Evolutionary conservation across 108 stramenopile genomes (phyloP).

Genomic region (Epithemia pelagica): DNA sequence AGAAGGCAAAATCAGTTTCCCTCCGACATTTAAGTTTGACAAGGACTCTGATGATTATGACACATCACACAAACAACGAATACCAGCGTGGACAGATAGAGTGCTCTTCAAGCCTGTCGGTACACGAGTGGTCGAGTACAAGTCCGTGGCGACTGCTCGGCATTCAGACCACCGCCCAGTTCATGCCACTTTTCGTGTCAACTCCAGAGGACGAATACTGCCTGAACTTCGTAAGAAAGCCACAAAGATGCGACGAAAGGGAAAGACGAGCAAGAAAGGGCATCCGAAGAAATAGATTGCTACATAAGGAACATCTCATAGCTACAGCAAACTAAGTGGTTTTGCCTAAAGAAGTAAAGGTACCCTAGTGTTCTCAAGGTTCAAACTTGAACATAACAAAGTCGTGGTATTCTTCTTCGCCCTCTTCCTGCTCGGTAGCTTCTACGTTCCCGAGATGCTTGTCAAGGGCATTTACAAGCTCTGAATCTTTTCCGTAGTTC

Average conservation of each 20-base stretch:
- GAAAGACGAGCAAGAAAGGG: not conserved
- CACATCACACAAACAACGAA: conserved; percentile 80
- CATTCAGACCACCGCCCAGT: conserved; percentile 87
- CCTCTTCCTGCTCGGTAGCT: conserved; percentile 34
- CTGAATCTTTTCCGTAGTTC: conserved; percentile 56
- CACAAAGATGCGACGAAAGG: conserved; percentile 3
- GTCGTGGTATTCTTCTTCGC: conserved; percentile 79
- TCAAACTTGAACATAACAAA: conserved; percentile 88
- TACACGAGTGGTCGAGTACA: conserved; percentile 58
- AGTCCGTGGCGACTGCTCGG: conserved; percentile 40
- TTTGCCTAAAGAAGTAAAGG: too few relatives aligned
- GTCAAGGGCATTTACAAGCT: conserved; percentile 65
- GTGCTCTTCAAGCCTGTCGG: conserved; percentile 69
- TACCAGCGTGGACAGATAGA: conserved; percentile 87
- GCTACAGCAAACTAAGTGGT: not conserved
- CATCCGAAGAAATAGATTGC: not conserved
- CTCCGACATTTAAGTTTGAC: conserved; percentile 87
- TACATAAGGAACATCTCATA: too few relatives aligned
- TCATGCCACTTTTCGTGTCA: conserved; percentile 54
- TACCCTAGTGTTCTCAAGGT: conserved; percentile 36
- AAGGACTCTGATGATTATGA: conserved; percentile 69
- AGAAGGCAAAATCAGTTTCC: conserved; percentile 74
- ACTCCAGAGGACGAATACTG: not conserved
- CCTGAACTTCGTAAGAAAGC: not conserved
- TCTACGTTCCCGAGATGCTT: conserved; percentile 56